phyloP scores from a whole-genome alignment of 2,329 filamentous ascomycete genomes.

The Incumbomyces lentus region DNA sequence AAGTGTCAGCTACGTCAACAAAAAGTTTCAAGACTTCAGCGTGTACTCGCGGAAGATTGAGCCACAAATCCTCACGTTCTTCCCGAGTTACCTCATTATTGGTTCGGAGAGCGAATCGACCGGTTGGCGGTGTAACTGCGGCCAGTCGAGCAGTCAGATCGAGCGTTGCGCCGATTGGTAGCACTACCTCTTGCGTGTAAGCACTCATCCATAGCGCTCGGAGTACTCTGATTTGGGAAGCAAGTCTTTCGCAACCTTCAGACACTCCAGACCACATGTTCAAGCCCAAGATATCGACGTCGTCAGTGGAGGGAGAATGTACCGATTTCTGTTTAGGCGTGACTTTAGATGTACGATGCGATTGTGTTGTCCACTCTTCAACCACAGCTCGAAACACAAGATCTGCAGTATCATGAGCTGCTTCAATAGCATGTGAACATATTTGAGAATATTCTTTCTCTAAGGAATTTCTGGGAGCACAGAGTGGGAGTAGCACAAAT shows the following conservation, averaged over 20 bases:
- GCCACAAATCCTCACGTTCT: conserved; percentile 71
- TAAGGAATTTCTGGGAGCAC: conserved; percentile 67
- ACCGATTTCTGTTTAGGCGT: conserved; percentile 29
- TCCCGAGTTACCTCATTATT: conserved; percentile 67
- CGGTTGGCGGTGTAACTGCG: conserved; percentile 48
- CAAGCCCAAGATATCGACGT: conserved; percentile 41
- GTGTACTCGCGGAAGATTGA: conserved; percentile 63
- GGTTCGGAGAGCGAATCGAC: conserved; percentile 38
- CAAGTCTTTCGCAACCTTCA: conserved; percentile 59
- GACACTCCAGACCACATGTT: conserved; percentile 64
- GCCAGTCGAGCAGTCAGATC: conserved; percentile 63
- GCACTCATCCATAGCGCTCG: conserved; percentile 51
- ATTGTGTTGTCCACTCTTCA: conserved; percentile 68
- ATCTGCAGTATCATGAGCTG: conserved; percentile 62
- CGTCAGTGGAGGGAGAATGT: conserved; percentile 28
- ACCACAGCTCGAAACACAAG: conserved; percentile 66
- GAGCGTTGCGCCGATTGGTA: conserved; percentile 57
- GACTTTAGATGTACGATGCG: conserved; percentile 29
- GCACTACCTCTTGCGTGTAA: conserved; percentile 54
- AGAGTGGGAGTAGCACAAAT: conserved; percentile 63
- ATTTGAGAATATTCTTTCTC: conserved; percentile 68
- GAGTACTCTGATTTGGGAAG: conserved; percentile 56
- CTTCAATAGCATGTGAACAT: conserved; percentile 50
- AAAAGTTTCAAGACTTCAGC: conserved; percentile 57
- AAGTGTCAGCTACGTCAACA: conserved; percentile 45